Base-by-base conservation (phyloP, 371 early-diverging fungal species). In the Blakeslea trispora region DNA sequence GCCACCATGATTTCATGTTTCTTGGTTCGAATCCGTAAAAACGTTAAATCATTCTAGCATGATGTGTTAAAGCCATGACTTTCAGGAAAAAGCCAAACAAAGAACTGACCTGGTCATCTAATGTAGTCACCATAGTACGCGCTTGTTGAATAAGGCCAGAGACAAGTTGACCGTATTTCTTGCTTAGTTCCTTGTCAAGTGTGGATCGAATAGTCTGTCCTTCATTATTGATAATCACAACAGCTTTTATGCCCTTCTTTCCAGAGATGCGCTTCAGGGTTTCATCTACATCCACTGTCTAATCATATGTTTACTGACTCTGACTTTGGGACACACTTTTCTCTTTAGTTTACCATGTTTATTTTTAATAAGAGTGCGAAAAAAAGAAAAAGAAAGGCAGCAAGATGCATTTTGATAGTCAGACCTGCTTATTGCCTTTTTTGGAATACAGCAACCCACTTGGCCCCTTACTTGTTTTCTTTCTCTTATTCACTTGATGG, bases 1-100 rank as follows among this genome's bases (percentile, higher is more conserved):
- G 94, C 91, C 13, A 96, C 83, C 94, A 96, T 93, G 47, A 96
- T 90, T 71, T 96, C 97, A 68, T 95, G 93, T 63, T 92, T 92
- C 72, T 92, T 94, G 13, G 94, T 92, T 42, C 97, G 79, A 24
- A 96, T 86, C 46, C 97, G 82, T 54, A 96, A 63, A 68, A 96
- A 96, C n/a, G 94, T 94, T 50, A 96, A 69, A 34, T 95, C 97
- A 63, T 96, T 94, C 90, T 86, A 71, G 2, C n/a, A n/a, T n/a
- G n/a, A n/a, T n/a, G n/a, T n/a, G n/a, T n/a, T n/a, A n/a, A n/a
- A n/a, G n/a, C n/a, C n/a, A n/a, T n/a, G n/a, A n/a, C n/a, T n/a
- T n/a, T n/a, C n/a, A n/a, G n/a, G n/a, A n/a, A n/a, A n/a, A n/a
- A n/a, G n/a, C n/a, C n/a, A n/a, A n/a, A 44, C 13, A 22, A 40